These are phyloP conservation scores for Claviceps purpurea DNA, from an alignment of 2,329 filamentous ascomycete genomes.

Conservation along the genomic window DNA sequence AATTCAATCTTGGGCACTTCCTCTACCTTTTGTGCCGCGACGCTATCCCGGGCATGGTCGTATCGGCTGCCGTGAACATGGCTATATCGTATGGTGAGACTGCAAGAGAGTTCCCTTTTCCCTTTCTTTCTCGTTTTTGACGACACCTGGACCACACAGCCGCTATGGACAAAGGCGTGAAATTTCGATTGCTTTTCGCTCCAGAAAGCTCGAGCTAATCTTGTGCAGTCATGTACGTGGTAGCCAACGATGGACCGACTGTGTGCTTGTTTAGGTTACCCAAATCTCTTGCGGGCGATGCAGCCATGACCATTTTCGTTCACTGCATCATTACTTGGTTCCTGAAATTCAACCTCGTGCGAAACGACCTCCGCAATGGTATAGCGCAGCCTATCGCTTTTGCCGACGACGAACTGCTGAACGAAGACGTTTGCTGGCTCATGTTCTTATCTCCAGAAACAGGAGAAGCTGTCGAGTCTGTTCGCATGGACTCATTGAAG, in stretches of 20 bases:
- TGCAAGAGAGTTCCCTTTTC: neutral
- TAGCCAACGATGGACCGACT: neutral
- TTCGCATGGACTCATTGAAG: neutral
- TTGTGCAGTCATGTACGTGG: constrained; percentile 1
- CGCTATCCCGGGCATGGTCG: neutral
- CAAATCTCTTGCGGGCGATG: constrained; percentile 8
- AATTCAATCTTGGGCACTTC: neutral
- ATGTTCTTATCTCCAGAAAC: constrained; percentile 20
- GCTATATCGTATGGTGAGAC: neutral
- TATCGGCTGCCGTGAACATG: constrained; percentile 1
- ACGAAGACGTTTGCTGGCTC: constrained; percentile 26
- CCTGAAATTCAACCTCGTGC: constrained; percentile 33
- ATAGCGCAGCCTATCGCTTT: constrained; percentile 34
- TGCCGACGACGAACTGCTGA: constrained; percentile 20
- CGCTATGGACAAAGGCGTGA: no score
- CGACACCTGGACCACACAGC: no score
- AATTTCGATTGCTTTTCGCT: no score
- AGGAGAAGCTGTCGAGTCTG: neutral
- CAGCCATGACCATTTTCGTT: constrained; percentile 35
- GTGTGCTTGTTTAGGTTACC: neutral
- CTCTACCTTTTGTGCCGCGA: constrained; percentile 1
- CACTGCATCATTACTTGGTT: constrained; percentile 39
- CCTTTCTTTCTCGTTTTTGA: neutral
- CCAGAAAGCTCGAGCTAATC: neutral
- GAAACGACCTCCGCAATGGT: constrained; percentile 29